phyloP scores from a whole-genome alignment of 2,329 filamentous ascomycete species.

The Fusarium nodosum region DNA sequence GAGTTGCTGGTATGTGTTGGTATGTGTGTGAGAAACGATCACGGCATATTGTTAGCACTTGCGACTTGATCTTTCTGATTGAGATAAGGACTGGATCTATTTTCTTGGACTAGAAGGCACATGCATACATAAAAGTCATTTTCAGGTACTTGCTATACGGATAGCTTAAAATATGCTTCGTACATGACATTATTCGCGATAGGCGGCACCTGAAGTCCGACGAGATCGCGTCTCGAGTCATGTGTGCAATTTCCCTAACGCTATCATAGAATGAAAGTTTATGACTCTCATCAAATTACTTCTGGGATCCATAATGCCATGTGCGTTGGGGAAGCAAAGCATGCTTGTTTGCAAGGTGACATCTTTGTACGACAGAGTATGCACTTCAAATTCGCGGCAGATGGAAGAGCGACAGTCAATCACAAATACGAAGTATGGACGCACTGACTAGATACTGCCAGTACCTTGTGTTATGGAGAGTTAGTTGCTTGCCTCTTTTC shows the following conservation, averaged over 20 bases:
- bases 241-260: background rate
- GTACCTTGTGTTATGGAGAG: background rate
- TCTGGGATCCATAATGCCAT: background rate
- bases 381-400: background rate
- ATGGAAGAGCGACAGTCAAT: background rate
- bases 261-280: too few species aligned
- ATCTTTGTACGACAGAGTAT: background rate
- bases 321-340: background rate
- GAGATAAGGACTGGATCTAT: background rate
- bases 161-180: background rate
- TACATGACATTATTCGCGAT: background rate
- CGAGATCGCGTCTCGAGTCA: background rate
- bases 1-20: background rate
- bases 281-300: background rate
- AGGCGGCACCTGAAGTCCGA: background rate
- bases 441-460: too few species aligned
- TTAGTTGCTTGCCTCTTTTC: background rate
- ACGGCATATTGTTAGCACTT: background rate
- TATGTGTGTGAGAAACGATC: background rate
- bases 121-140: rapidly evolving
- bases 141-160: too few species aligned
- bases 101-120: too few species aligned
- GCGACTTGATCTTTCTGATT: background rate
- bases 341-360: background rate
- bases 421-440: background rate